Evolutionary conservation across 1,284 basidiomycete genomes (phyloP), one percentile per base, ranked within the genome.

Genomic region (Cutaneotrichosporon sp.): DNA sequence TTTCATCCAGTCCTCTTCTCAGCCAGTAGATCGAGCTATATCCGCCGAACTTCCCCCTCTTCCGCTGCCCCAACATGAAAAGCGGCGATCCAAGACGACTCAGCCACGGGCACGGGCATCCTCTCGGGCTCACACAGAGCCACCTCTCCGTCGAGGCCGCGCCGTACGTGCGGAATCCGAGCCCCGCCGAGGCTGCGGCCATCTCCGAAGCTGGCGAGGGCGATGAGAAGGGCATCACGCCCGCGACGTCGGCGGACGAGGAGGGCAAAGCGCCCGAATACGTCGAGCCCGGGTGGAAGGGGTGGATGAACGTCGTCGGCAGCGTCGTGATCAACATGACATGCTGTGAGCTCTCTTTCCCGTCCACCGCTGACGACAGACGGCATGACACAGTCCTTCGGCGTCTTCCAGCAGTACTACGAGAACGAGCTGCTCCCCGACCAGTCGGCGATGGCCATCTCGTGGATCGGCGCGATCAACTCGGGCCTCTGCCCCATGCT

Each of bases 391-490:
- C 72, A 73, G 56, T 68, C 69, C 59, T 75, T 66, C 49, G 74
- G 72, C 22, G 69, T 72, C 4, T 76, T 74, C 61, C 71, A 76
- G 60, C 54, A 65, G 27, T 72, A 74, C 64, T 69, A 75, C 66
- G 33, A 59, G 13, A 45, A 53, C 1, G 51, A 68, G 36, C 54
- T 63, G 9, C 66, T 73, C 24, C 50, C 56, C 2, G 20, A 34
- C 27, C 34, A 54, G 25, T 45, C 66, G 0, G 51, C 71, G 2
- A 70, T 73, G 49, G 60, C 66, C 11, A 72, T 76, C 47, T 84
- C 87, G 18, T 90, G 88, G 89, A 89, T 90, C 61, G 88, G 88
- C 3, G 88, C 88, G 0, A 79, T 88, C 59, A 87, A 89, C 74
- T 83, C 65, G 81, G 84, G 79, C 61, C 82, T 69, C 77, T 84